phyloP scores from a whole-genome alignment of 306 rosid genomes.

The Benincasa hispida region DNA sequence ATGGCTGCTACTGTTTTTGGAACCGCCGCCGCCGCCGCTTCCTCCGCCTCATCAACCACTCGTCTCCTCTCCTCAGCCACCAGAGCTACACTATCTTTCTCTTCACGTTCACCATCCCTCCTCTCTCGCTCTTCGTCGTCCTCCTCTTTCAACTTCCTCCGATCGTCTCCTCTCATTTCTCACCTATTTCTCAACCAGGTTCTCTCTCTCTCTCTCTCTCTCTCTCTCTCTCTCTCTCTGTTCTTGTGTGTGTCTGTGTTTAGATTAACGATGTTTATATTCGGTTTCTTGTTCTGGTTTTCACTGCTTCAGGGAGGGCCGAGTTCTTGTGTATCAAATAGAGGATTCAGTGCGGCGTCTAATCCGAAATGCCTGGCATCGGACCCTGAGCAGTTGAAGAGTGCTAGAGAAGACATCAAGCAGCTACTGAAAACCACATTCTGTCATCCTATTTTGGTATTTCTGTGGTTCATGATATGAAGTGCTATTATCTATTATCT shows the following conservation, averaged over 20 bases:
- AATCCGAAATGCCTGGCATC: conserved; percentile 51
- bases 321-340: conserved; percentile 25
- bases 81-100: conserved; percentile 28
- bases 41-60: conserved; percentile 7
- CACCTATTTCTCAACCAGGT: conserved; percentile 61
- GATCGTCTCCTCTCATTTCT: conserved; percentile 60
- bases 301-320: conserved; percentile 27
- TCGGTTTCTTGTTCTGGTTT: neutral
- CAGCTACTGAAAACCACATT: conserved; percentile 58
- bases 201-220: conserved; percentile 2
- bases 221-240: neutral
- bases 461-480: neutral
- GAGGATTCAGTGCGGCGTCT: conserved; percentile 33
- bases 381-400: conserved; percentile 72
- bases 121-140: conserved; percentile 18
- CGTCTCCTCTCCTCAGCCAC: conserved; percentile 38
- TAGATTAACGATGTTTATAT: neutral
- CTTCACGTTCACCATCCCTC: conserved; percentile 16
- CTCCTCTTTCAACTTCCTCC: conserved; percentile 27
- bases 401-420: conserved; percentile 71
- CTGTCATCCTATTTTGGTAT: conserved; percentile 80
- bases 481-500: neutral
- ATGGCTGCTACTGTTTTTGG: conserved; percentile 31
- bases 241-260: neutral
- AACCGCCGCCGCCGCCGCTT: conserved; percentile 11